Conservation (phyloP, 2,329 filamentous ascomycete species). For the Fusarium nelsonii region DNA sequence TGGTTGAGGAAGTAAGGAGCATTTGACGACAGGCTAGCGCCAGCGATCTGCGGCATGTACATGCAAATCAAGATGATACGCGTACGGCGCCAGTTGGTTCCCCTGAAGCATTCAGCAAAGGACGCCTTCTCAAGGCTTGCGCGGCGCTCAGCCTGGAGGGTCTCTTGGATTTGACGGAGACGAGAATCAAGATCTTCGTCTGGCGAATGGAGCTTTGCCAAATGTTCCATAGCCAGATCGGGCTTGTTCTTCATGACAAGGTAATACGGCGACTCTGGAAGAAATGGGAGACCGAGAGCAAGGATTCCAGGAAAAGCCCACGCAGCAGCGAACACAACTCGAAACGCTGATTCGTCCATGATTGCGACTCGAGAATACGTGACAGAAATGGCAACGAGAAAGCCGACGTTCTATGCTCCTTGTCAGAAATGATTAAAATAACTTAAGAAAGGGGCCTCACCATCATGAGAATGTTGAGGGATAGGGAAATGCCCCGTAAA, state of each 20-base stretch:
- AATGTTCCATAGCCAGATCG: constrained; percentile 3
- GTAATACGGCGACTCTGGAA: constrained; percentile 26
- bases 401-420: neutral
- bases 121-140: constrained; percentile 11
- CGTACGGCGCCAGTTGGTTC: constrained; percentile 23
- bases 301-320: constrained; percentile 22
- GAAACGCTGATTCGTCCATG: constrained; percentile 18
- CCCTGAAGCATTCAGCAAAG: constrained; percentile 21
- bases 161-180: constrained; percentile 7
- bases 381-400: constrained; percentile 3
- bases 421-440: neutral
- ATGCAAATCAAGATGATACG: constrained; percentile 26
- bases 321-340: constrained; percentile 11
- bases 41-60: constrained; percentile 24
- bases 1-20: constrained; percentile 14
- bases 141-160: neutral
- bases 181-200: constrained; percentile 9
- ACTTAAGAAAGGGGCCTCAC: neutral
- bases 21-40: constrained; percentile 12
- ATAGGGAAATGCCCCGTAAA: constrained; percentile 6
- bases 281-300: constrained; percentile 22
- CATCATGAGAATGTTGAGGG: constrained; percentile 17
- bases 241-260: constrained; percentile 22
- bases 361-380: neutral
- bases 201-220: neutral